Percentiles rank a stretch among this genome's conserved stretches.
These are phyloP conservation scores for Moringa oleifera DNA, from an alignment of 345 rosid species.

Conservation along the genomic window DNA sequence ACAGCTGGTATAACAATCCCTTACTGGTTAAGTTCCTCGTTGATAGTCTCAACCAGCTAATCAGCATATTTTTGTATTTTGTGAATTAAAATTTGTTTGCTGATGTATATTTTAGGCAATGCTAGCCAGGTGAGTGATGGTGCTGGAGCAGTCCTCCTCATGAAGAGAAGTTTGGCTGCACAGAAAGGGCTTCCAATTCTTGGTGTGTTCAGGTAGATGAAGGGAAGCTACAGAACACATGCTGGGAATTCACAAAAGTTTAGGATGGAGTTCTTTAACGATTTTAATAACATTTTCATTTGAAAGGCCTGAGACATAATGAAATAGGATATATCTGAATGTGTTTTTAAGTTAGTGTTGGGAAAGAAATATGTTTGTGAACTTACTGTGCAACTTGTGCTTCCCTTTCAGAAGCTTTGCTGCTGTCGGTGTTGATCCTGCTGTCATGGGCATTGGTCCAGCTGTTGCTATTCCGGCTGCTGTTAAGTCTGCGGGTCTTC, in stretches of 20 bases:
- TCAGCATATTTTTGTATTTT: not conserved
- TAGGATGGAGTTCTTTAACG: no score
- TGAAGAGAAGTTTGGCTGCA: conserved; percentile 81
- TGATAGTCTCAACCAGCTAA: not conserved
- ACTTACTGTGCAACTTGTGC: not conserved
- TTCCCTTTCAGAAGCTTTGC: conserved; percentile 70
- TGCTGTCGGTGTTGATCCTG: conserved; percentile 93
- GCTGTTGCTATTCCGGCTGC: conserved; percentile 95
- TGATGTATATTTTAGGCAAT: conserved; percentile 45
- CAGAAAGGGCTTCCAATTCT: conserved; percentile 90
- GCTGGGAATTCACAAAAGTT: not conserved
- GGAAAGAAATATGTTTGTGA: not conserved
- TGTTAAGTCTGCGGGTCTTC: conserved; percentile 70
- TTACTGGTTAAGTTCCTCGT: not conserved
- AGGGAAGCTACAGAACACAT: not conserved
- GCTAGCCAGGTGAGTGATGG: conserved; percentile 99
- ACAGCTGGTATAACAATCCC: conserved; percentile 66
- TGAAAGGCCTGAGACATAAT: no score
- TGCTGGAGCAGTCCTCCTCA: conserved; percentile 90
- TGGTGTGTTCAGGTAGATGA: conserved; percentile 73
- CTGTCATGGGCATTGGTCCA: conserved; percentile 95
- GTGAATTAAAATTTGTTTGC: conserved; percentile 12
- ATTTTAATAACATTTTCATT: no score
- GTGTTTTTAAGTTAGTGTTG: no score
- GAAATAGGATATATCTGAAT: no score